Evolutionary conservation across 352 stramenopile species (phyloP), one percentile per base, ranked within the genome.

Genomic region (Plasmopara halstedii): DNA sequence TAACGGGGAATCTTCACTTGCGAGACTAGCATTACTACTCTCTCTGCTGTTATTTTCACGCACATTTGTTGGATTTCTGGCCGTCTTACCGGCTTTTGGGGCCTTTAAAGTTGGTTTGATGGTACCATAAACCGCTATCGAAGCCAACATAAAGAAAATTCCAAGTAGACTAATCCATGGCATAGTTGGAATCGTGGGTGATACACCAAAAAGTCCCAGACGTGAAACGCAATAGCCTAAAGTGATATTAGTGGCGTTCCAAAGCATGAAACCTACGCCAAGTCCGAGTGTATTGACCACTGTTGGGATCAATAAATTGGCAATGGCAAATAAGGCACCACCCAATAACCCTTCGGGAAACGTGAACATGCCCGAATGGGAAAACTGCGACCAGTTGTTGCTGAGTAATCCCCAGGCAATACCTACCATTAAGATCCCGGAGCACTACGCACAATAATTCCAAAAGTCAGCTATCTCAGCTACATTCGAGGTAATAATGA

Each of bases 171-270:
- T 87, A 34, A 82, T 49, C 32, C 51, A 54, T 9, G 70, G 76
- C 44, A 65, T 62, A n/a, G 37, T 71, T 7, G 80, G 76, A 35
- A 88, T 67, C 7, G 80, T 91, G 19, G 67, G 58, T 6, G 53
- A 42, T 8, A 91, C 67, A 13, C 80, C 80, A 49, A 91, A 75
- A 9, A 91, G 65, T 4, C 80, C 80, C 5, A 81, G 68, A 8
- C 80, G 67, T 15, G 78, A 88, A 37, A 92, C 74, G 33, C 81
- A 70, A 56, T 88, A 92, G 23, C 77, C 80, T 45, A 89, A 66
- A 14, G 74, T 70, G 57, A 92, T 86, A 58, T 88, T 92, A 36
- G 78, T 85, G 32, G 72, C 77, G 57, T 92, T 92, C 80, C 80
- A 92, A 40, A 92, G 64, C 77, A 89, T 89, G 43, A 92, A 92